phyloP scores from a whole-genome alignment of 805 yeast species.

The Peterozyma toletana region DNA sequence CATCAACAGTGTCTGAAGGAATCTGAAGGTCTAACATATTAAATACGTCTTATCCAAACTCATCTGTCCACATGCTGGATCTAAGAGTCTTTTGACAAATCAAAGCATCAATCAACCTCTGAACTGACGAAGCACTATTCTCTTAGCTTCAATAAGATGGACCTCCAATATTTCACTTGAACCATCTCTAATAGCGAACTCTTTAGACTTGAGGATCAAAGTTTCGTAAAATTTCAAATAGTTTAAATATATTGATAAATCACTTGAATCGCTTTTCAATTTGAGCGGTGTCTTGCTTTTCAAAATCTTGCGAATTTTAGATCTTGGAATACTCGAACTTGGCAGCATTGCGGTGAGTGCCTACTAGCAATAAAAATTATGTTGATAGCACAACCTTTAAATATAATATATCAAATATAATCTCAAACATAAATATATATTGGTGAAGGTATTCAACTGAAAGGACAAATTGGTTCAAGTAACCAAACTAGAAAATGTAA shows the following conservation, averaged over 20 bases:
- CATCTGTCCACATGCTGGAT: too few relatives aligned
- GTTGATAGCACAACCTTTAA: too few relatives aligned
- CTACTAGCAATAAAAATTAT: too few relatives aligned
- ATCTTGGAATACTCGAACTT: conserved; percentile 3
- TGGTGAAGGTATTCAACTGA: too few relatives aligned
- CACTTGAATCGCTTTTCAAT: conserved; percentile 31
- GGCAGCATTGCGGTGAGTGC: too few relatives aligned
- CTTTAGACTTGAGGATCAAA: conserved; percentile 31
- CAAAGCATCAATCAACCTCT: conserved; percentile 21
- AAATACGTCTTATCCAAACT: too few relatives aligned
- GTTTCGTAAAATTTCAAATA: conserved; percentile 38
- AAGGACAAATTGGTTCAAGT: too few relatives aligned
- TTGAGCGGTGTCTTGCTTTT: conserved; percentile 14
- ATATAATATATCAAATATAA: too few relatives aligned
- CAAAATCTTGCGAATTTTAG: conserved; percentile 16
- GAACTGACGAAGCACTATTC: conserved; percentile 23
- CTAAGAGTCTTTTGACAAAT: not conserved
- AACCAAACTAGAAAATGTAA: too few relatives aligned
- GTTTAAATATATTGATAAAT: conserved; percentile 36
- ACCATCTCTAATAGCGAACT: conserved; percentile 30
- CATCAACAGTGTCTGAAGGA: too few relatives aligned
- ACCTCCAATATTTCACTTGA: conserved; percentile 33
- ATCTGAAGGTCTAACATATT: too few relatives aligned
- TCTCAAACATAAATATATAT: too few relatives aligned
- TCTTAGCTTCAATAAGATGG: conserved; percentile 31